phyloP scores from a whole-genome alignment of 345 rosid genomes.

The Mercurialis annua region DNA sequence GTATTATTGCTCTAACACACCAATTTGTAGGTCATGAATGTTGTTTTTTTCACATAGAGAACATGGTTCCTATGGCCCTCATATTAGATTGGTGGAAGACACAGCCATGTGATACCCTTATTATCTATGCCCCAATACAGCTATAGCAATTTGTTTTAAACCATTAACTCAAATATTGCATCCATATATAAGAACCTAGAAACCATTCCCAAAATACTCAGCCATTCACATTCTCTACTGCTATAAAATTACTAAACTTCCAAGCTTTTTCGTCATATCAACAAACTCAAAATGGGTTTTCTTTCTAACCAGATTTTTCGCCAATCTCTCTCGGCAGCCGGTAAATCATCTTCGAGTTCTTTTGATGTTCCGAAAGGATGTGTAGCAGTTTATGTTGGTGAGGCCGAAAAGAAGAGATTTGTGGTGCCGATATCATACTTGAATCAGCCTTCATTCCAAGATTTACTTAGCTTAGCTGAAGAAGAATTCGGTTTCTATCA shows the following conservation, averaged over 20 bases:
- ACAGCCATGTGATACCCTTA: background rate
- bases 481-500: constrained; percentile 12
- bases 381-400: constrained; percentile 46
- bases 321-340: background rate
- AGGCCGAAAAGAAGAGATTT: constrained; percentile 2
- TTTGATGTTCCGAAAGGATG: constrained; percentile 3
- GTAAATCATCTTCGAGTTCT: background rate
- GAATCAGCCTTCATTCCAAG: constrained; percentile 12
- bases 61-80: background rate
- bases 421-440: background rate
- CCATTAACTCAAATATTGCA: no score
- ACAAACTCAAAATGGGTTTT: background rate
- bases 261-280: no score
- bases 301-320: background rate
- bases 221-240: no score
- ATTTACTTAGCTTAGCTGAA: constrained; percentile 1
- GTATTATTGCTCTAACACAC: no score
- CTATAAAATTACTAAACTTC: no score
- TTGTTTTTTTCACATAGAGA: no score
- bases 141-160: background rate
- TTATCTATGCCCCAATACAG: background rate
- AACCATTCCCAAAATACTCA: no score
- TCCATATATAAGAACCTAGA: no score
- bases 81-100: background rate
- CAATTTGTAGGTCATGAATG: no score